phyloP scores from a whole-genome alignment of 306 rosid species.

The Adenanthera pavonina region DNA sequence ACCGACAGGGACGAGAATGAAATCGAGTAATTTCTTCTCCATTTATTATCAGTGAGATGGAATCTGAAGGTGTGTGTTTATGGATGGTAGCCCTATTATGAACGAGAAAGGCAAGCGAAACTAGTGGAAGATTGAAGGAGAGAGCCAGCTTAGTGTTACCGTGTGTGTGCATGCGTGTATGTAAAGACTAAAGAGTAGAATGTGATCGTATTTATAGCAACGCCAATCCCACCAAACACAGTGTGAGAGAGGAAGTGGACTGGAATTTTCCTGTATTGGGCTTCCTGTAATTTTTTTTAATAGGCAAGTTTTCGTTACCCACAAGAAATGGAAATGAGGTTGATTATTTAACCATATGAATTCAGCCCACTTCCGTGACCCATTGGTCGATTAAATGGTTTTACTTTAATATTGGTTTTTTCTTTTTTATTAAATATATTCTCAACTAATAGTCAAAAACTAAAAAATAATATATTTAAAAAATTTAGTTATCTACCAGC shows the following conservation, averaged over 20 bases:
- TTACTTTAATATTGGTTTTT: too few relatives aligned
- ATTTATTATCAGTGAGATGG: constrained; percentile 40
- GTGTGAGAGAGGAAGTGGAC: too few relatives aligned
- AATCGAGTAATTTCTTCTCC: constrained; percentile 63
- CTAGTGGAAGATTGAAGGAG: constrained; percentile 16
- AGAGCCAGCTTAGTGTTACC: constrained; percentile 31
- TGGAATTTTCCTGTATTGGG: too few relatives aligned
- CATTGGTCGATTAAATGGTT: too few relatives aligned
- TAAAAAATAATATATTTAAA: too few relatives aligned
- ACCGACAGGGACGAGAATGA: constrained; percentile 66
- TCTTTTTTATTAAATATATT: too few relatives aligned
- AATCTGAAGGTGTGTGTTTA: constrained; percentile 23
- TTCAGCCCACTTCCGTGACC: too few relatives aligned
- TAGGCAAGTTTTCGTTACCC: too few relatives aligned
- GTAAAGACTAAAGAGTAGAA: constrained; percentile 28
- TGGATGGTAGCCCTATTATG: background rate
- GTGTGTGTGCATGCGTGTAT: constrained; percentile 39
- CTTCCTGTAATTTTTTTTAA: too few relatives aligned
- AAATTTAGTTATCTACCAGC: too few relatives aligned
- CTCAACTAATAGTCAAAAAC: too few relatives aligned
- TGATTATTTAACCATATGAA: too few relatives aligned
- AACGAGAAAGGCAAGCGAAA: constrained; percentile 8
- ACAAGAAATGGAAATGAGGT: background rate
- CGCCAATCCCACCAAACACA: background rate
- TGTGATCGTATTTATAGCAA: background rate